phyloP scores from a whole-genome alignment of 139 green algal species.

The Raphidocelis subcapitata region DNA sequence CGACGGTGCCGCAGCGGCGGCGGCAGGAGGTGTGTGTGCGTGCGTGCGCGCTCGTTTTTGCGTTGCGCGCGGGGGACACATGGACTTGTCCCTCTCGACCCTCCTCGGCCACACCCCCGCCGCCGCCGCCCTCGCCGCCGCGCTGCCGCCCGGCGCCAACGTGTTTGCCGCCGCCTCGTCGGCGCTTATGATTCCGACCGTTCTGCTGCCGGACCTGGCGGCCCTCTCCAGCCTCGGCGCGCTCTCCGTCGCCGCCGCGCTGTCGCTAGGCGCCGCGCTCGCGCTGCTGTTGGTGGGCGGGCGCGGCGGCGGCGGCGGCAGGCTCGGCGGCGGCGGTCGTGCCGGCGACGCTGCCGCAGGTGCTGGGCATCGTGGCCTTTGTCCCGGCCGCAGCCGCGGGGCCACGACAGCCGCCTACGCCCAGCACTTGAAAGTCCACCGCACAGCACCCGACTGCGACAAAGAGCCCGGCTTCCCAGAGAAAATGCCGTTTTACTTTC shows the following conservation, averaged over 20 bases:
- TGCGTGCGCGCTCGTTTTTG: no score
- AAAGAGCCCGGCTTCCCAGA: no score
- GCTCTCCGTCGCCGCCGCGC: conserved; percentile 38
- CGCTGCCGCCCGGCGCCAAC: not conserved
- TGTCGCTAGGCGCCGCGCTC: conserved; percentile 42
- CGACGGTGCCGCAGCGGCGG: no score
- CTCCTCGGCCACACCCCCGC: conserved; percentile 6
- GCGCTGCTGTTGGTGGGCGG: not conserved
- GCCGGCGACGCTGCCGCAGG: conserved; percentile 57
- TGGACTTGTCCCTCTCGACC: conserved; percentile 7
- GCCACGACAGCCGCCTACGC: no score
- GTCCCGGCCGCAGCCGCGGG: no score
- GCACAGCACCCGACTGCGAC: no score
- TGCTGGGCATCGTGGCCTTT: conserved; percentile 79
- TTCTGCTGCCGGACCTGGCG: conserved; percentile 71
- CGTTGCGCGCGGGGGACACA: no score
- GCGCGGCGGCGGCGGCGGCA: not conserved
- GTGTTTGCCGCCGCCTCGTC: conserved; percentile 45
- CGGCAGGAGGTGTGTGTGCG: no score
- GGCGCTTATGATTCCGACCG: conserved; percentile 67
- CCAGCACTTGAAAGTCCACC: no score
- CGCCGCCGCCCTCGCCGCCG: not conserved
- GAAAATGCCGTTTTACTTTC: no score
- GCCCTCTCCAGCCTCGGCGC: conserved; percentile 65
- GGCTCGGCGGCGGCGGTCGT: not conserved